A percentile compares a stretch with the other conserved stretches of the same genome.
phyloP scores from a whole-genome alignment of 202 grass and related monocot species.

The Carex sylvatica region DNA sequence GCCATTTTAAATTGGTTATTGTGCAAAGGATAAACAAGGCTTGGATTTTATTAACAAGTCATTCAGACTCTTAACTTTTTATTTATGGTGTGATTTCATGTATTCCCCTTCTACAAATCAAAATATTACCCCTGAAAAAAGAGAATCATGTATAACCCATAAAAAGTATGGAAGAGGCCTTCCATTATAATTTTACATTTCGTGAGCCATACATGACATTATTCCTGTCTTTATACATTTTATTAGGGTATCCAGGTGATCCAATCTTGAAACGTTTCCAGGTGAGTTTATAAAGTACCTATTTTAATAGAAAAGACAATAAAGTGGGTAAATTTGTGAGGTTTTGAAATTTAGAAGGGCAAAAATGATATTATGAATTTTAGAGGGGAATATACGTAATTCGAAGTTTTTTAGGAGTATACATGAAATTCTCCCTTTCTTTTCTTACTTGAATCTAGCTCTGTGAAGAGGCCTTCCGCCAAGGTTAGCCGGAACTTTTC shows the following conservation, averaged over 20 bases:
- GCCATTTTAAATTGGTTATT: slow-evolving; percentile 14
- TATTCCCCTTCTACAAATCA: background rate
- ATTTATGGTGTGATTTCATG: background rate
- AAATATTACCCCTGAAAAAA: background rate
- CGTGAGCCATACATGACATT: background rate
- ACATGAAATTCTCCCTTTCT: no score
- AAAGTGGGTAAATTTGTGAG: no score
- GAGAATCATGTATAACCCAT: slow-evolving; percentile 1
- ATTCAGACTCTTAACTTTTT: background rate
- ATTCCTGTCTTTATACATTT: background rate
- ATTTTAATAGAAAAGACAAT: no score
- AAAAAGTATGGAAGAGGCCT: background rate
- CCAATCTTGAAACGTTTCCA: no score
- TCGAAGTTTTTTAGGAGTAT: no score
- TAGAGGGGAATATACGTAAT: no score
- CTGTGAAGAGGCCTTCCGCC: slow-evolving; percentile 91
- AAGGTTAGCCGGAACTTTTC: slow-evolving; percentile 76
- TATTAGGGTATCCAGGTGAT: background rate
- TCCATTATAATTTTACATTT: background rate
- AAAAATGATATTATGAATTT: no score
- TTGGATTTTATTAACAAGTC: background rate
- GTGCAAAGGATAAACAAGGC: background rate
- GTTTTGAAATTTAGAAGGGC: no score
- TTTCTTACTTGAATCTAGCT: slow-evolving; percentile 92
- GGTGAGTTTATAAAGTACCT: no score